Evolutionary conservation across 1,284 basidiomycete species (phyloP).

Genomic region (Austroboletus olivaceoglutinosus): DNA sequence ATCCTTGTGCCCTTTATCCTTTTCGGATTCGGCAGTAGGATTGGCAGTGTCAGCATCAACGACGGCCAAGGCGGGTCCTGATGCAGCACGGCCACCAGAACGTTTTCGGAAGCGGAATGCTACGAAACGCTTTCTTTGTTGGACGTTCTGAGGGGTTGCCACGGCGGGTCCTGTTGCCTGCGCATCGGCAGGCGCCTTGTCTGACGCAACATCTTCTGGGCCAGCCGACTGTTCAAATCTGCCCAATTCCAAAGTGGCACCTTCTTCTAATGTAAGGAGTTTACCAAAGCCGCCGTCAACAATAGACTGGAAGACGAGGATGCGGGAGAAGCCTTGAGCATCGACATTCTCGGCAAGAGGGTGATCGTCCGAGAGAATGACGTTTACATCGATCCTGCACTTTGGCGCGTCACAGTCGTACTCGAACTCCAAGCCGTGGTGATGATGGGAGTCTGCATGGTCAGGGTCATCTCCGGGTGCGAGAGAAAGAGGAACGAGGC

Average conservation of each 20-base stretch:
- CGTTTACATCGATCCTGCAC: constrained; percentile 73
- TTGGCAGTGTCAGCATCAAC: constrained; percentile 53
- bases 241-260: constrained; percentile 69
- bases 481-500: constrained; percentile 60
- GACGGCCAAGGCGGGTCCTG: constrained; percentile 73
- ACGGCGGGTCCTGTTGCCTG: constrained; percentile 18
- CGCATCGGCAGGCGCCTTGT: constrained; percentile 14
- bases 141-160: constrained; percentile 16
- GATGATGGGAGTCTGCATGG: constrained; percentile 47
- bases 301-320: constrained; percentile 70
- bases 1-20: constrained; percentile 40
- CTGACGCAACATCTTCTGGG: constrained; percentile 12
- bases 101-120: constrained; percentile 62
- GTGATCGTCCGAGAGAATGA: constrained; percentile 62
- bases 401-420: constrained; percentile 86
- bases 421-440: constrained; percentile 81
- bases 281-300: constrained; percentile 81
- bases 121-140: constrained; percentile 54
- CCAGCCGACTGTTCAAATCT: constrained; percentile 47
- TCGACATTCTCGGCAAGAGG: constrained; percentile 43
- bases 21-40: constrained; percentile 33
- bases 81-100: constrained; percentile 45
- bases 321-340: constrained; percentile 45
- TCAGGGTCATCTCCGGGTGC: constrained; percentile 45
- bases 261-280: constrained; percentile 68